Conservation (phyloP, 495 filamentous ascomycete species). For the Aspergillus leporis region DNA sequence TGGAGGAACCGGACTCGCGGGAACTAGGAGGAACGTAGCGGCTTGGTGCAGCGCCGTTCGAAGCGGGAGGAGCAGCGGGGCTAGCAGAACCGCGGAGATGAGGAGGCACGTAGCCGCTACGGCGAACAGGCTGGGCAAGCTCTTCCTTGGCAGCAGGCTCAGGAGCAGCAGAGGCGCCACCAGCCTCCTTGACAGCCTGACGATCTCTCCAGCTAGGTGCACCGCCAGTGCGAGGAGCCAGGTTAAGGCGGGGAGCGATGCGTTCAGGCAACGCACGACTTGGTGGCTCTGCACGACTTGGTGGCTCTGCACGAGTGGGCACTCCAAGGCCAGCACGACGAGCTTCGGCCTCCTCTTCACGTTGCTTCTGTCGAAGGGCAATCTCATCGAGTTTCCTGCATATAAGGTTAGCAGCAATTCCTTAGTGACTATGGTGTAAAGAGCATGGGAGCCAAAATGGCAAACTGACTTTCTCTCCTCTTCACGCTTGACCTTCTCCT, state of each 20-base stretch:
- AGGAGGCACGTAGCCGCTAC: constrained; percentile 53
- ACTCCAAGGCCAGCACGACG: constrained; percentile 37
- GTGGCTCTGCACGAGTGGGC: no score
- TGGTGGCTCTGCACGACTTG: constrained; percentile 12
- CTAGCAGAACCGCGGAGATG: constrained; percentile 42
- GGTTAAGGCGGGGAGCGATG: constrained; percentile 64
- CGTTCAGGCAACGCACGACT: constrained; percentile 41
- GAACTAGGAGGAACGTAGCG: constrained; percentile 40
- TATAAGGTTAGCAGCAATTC: constrained; percentile 19
- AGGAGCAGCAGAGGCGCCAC: constrained; percentile 28
- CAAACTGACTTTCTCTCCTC: constrained; percentile 72
- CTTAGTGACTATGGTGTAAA: constrained; percentile 4
- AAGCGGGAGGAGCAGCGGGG: constrained; percentile 31
- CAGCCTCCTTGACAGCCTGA: constrained; percentile 62
- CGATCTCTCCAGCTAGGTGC: constrained; percentile 84
- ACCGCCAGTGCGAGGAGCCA: constrained; percentile 55
- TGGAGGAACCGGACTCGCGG: constrained; percentile 36
- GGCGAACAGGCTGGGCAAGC: constrained; percentile 28
- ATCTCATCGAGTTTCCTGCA: constrained; percentile 64
- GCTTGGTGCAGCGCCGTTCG: constrained; percentile 33
- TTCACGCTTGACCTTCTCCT: constrained; percentile 78
- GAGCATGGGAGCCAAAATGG: background rate
- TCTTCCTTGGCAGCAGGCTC: constrained; percentile 33
- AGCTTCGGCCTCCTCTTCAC: constrained; percentile 69
- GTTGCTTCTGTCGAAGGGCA: constrained; percentile 63